These are phyloP conservation scores for Prorocentrum cordatum DNA, from an alignment of 169 alveolate genomes.

Conservation along the genomic window DNA sequence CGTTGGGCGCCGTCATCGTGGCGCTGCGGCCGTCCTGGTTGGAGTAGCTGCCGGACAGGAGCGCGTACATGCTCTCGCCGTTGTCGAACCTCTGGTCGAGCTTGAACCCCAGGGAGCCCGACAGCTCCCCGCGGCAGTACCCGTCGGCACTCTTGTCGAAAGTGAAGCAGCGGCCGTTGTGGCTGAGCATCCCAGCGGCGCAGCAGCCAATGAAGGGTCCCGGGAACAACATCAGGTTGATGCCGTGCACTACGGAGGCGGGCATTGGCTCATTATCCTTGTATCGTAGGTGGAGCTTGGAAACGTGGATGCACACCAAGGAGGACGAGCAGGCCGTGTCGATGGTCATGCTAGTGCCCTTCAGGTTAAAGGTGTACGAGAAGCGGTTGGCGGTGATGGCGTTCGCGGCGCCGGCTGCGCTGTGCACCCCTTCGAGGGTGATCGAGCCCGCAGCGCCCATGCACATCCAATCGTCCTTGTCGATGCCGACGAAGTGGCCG, in stretches of 20 bases:
- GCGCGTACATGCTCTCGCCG: too few relatives aligned
- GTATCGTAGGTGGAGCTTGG: conserved; percentile 63
- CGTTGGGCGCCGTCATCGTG: conserved; percentile 48
- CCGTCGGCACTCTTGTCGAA: conserved; percentile 65
- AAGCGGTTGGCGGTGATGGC: conserved; percentile 75
- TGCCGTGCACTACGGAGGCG: conserved; percentile 60
- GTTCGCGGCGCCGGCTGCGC: conserved; percentile 40
- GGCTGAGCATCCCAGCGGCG: conserved; percentile 63
- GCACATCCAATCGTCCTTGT: conserved; percentile 6
- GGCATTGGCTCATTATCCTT: conserved; percentile 62
- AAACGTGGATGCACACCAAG: conserved; percentile 72
- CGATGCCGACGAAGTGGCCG: conserved; percentile 60
- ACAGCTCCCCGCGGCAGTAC: conserved; percentile 54
- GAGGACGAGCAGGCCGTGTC: conserved; percentile 80
- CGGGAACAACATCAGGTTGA: conserved; percentile 44
- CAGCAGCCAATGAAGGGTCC: conserved; percentile 66
- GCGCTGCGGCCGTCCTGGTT: conserved; percentile 59
- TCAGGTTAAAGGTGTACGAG: conserved; percentile 70
- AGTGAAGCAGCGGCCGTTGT: conserved; percentile 56
- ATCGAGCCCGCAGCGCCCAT: conserved; percentile 56
- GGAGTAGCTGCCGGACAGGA: too few relatives aligned
- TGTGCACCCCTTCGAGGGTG: conserved; percentile 18
- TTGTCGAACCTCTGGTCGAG: too few relatives aligned
- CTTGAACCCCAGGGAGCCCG: too few relatives aligned
- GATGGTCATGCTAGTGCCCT: conserved; percentile 76